These are phyloP conservation scores for Lasiosphaeria miniovina DNA, from an alignment of 495 filamentous ascomycete species.

Conservation along the genomic window DNA sequence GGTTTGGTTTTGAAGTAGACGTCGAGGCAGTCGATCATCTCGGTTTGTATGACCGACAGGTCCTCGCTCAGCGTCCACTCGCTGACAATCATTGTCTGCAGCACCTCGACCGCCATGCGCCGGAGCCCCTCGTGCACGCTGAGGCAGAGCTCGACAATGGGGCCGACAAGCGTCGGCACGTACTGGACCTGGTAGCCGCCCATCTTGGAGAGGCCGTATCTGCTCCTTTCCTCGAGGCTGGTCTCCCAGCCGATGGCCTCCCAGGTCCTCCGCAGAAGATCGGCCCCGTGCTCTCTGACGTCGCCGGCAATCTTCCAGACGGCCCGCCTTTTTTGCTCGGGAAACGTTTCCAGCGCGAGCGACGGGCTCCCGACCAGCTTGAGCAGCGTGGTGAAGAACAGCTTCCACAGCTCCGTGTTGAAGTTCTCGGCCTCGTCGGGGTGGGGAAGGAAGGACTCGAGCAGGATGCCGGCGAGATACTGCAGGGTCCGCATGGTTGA, in stretches of 20 bases:
- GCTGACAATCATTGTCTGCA: conserved; percentile 97
- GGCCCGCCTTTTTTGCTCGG: conserved; percentile 90
- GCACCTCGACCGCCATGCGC: conserved; percentile 83
- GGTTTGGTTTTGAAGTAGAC: conserved; percentile 84
- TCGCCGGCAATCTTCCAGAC: conserved; percentile 99
- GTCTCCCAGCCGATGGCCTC: conserved; percentile 98
- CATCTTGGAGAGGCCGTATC: conserved; percentile 78
- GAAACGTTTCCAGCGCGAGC: conserved; percentile 91
- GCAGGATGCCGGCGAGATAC: conserved; percentile 71
- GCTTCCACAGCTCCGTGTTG: conserved; percentile 89
- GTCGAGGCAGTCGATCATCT: conserved; percentile 94
- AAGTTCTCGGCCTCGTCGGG: conserved; percentile 92
- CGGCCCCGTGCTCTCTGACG: conserved; percentile 86
- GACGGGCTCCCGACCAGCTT: conserved; percentile 85
- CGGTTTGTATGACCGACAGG: conserved; percentile 85
- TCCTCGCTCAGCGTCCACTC: conserved; percentile 98
- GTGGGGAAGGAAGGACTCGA: conserved; percentile 74
- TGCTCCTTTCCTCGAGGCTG: conserved; percentile 63
- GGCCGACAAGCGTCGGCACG: conserved; percentile 83
- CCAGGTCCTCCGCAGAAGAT: conserved; percentile 80
- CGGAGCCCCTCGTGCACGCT: conserved; percentile 92
- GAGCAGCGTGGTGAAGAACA: conserved; percentile 85
- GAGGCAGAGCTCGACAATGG: conserved; percentile 89
- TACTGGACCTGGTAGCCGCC: conserved; percentile 99
- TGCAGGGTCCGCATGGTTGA: conserved; percentile 87